Evolutionary conservation across 495 filamentous ascomycete species (phyloP).

Genomic region (Bacidia gigantensis): DNA sequence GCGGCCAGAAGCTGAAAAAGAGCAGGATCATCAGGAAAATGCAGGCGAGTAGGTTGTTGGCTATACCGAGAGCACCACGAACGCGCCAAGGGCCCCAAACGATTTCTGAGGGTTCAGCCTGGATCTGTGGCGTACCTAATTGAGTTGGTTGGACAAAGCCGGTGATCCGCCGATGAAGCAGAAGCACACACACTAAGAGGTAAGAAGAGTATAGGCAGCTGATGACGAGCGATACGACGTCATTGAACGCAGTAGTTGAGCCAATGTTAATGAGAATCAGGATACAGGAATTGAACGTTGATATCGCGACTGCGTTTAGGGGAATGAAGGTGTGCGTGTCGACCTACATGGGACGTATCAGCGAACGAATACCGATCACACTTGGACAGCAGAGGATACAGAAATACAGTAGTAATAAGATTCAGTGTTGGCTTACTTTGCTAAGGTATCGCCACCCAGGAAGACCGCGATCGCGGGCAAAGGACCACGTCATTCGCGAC

Average conservation of each 20-base stretch:
- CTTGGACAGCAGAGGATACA: no score
- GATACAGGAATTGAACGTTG: conserved; percentile 28
- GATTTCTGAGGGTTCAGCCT: not conserved
- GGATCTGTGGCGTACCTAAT: conserved; percentile 5
- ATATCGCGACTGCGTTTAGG: conserved; percentile 34
- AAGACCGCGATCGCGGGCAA: conserved; percentile 46
- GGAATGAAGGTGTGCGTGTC: conserved; percentile 43
- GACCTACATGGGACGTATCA: no score
- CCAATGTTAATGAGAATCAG: conserved; percentile 42
- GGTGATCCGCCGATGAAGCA: conserved; percentile 30
- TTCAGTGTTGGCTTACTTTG: no score
- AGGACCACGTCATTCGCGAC: conserved; percentile 42
- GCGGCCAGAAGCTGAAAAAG: conserved; percentile 33
- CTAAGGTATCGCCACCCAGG: conserved; percentile 40
- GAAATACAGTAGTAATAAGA: no score
- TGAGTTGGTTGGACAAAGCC: conserved; percentile 26
- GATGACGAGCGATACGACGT: conserved; percentile 33
- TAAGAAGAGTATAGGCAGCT: conserved; percentile 35
- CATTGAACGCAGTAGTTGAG: conserved; percentile 33
- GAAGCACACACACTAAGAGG: conserved; percentile 34
- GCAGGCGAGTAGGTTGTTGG: conserved; percentile 32
- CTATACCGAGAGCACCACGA: conserved; percentile 30
- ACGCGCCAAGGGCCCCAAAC: conserved; percentile 32
- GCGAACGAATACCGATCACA: no score
- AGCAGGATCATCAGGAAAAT: conserved; percentile 21